A percentile compares a stretch with the other conserved stretches of the same genome.
These are phyloP conservation scores for Cynanchum wilfordii DNA, from an alignment of 257 asterid species.

Conservation along the genomic window DNA sequence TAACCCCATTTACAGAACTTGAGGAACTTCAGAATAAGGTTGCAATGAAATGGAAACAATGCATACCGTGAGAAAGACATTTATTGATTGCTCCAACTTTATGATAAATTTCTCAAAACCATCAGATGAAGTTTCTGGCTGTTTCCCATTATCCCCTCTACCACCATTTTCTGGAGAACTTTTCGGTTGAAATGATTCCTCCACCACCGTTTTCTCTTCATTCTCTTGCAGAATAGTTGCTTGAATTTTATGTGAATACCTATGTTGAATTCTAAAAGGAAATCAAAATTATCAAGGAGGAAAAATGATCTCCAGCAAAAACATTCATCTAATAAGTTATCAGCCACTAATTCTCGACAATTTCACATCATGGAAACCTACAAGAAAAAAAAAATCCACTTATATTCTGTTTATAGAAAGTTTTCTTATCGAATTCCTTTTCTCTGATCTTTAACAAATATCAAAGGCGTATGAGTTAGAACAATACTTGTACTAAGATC, in stretches of 20 bases:
- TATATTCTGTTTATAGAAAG: neutral
- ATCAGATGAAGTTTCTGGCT: slow-evolving; percentile 39
- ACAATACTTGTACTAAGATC: neutral
- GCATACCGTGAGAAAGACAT: slow-evolving; percentile 73
- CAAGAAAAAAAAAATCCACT: too few relatives aligned
- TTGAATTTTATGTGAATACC: slow-evolving; percentile 39
- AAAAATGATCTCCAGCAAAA: neutral
- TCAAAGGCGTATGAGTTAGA: neutral
- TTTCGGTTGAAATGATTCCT: slow-evolving; percentile 53
- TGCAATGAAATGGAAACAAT: neutral
- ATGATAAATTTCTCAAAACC: slow-evolving; percentile 58
- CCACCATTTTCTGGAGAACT: slow-evolving; percentile 51
- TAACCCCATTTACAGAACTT: neutral
- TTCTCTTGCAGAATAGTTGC: slow-evolving; percentile 72
- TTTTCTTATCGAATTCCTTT: neutral
- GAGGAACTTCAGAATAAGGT: neutral
- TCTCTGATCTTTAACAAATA: neutral
- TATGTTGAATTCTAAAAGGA: slow-evolving; percentile 21
- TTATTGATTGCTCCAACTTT: slow-evolving; percentile 84
- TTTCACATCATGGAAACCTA: neutral
- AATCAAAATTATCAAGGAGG: slow-evolving; percentile 6
- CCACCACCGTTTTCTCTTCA: slow-evolving; percentile 66
- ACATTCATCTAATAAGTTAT: neutral
- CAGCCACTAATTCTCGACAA: neutral
- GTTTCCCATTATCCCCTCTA: slow-evolving; percentile 37